phyloP scores from a whole-genome alignment of 108 stramenopile genomes.

The Stephanodiscus minutulus region DNA sequence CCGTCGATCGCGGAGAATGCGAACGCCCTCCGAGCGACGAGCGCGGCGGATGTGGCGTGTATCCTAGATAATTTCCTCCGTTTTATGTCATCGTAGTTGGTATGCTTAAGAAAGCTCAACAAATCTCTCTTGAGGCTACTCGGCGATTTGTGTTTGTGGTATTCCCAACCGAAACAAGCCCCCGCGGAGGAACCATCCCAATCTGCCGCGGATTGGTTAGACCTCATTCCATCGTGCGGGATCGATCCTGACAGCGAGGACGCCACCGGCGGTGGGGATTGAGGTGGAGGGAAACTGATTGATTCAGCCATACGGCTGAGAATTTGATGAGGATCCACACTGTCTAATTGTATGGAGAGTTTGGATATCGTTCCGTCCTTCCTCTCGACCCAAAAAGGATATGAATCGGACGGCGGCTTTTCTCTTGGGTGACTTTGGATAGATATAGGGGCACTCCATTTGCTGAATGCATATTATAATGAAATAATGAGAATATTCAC shows the following conservation, averaged over 20 bases:
- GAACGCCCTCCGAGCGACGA: constrained; percentile 63
- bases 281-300: constrained; percentile 49
- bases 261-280: constrained; percentile 16
- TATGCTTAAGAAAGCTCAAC: constrained; percentile 47
- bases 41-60: constrained; percentile 72
- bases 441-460: background rate
- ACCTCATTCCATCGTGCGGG: background rate
- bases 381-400: constrained; percentile 62
- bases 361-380: constrained; percentile 68
- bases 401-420: constrained; percentile 8
- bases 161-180: constrained; percentile 37
- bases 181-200: constrained; percentile 14
- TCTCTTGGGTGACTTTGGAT: background rate
- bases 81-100: constrained; percentile 53
- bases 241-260: background rate
- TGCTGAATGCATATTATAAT: background rate
- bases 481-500: background rate
- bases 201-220: background rate
- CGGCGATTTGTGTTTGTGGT: constrained; percentile 44
- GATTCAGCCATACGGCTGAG: constrained; percentile 56
- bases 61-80: constrained; percentile 59
- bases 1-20: constrained; percentile 82
- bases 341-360: constrained; percentile 53
- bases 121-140: constrained; percentile 46
- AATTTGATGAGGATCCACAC: constrained; percentile 56